Percentiles rank a stretch among this genome's conserved stretches.
phyloP scores from a whole-genome alignment of 768 basidiomycete genomes.

The Mycena maculata region DNA sequence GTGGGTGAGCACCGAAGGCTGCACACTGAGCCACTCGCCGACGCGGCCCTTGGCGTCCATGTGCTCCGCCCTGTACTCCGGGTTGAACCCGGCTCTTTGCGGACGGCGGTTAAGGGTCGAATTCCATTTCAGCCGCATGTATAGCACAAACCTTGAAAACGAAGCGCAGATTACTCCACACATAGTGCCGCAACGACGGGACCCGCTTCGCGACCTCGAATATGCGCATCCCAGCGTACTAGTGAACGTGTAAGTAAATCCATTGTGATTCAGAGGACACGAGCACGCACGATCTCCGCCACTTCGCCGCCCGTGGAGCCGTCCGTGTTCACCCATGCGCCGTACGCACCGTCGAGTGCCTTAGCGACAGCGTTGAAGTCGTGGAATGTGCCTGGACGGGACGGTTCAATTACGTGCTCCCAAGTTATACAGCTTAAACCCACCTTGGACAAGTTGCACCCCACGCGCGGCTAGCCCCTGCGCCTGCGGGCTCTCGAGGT shows the following conservation, averaged over 20 bases:
- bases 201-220: conserved; percentile 53
- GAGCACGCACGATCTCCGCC: conserved; percentile 44
- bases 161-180: conserved; percentile 46
- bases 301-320: conserved; percentile 55
- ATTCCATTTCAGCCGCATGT: too few relatives aligned
- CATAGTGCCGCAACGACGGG: conserved; percentile 49
- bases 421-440: background rate
- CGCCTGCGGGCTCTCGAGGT: conserved; percentile 46
- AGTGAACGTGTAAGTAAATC: background rate
- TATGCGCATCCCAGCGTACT: conserved; percentile 52
- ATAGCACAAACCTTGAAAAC: conserved; percentile 33
- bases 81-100: conserved; percentile 45
- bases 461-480: conserved; percentile 48
- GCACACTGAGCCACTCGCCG: conserved; percentile 8
- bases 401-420: background rate
- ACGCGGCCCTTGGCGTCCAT: conserved; percentile 24
- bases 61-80: conserved; percentile 17
- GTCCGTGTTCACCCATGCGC: conserved; percentile 56
- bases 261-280: background rate
- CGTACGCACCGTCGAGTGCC: conserved; percentile 51
- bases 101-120: too few relatives aligned
- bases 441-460: conserved; percentile 53
- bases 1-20: background rate
- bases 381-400: conserved; percentile 47
- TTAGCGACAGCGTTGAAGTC: conserved; percentile 44